phyloP scores from a whole-genome alignment of 257 asterid genomes.

The Rehmannia glutinosa region DNA sequence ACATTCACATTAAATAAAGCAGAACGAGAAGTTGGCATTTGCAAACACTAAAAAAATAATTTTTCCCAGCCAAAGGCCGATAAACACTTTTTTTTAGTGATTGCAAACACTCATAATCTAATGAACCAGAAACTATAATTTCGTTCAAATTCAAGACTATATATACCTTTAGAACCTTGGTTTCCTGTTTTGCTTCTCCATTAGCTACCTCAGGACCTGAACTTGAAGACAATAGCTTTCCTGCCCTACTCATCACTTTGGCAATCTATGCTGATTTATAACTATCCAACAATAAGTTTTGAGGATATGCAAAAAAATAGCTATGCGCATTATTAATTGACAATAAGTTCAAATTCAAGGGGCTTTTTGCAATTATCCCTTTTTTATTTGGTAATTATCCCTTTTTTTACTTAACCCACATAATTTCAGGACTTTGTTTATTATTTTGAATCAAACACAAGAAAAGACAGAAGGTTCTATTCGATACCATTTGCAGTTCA shows the following conservation, averaged over 20 bases:
- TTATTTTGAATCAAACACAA: not conserved
- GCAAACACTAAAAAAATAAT: no score
- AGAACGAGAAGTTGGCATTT: no score
- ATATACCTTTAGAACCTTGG: slow-evolving; percentile 63
- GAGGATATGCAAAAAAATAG: not conserved
- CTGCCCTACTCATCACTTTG: slow-evolving; percentile 67
- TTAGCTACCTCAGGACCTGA: slow-evolving; percentile 37
- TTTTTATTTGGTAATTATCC: no score
- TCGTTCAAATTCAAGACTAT: not conserved
- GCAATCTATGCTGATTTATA: slow-evolving; percentile 79
- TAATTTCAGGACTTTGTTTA: not conserved
- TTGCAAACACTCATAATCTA: not conserved
- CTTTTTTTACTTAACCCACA: no score
- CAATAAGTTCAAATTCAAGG: not conserved
- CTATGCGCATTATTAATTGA: not conserved
- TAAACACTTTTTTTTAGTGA: no score
- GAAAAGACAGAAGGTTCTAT: not conserved
- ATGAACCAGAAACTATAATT: not conserved
- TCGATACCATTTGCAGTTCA: slow-evolving; percentile 71
- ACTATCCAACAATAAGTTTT: slow-evolving; percentile 28
- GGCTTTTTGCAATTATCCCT: no score
- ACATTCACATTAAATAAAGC: no score
- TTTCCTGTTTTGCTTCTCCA: slow-evolving; percentile 55
- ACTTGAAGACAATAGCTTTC: slow-evolving; percentile 55
- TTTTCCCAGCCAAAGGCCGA: no score